Base-by-base conservation (phyloP, 768 basidiomycete species). In the Mycena indigotica region DNA sequence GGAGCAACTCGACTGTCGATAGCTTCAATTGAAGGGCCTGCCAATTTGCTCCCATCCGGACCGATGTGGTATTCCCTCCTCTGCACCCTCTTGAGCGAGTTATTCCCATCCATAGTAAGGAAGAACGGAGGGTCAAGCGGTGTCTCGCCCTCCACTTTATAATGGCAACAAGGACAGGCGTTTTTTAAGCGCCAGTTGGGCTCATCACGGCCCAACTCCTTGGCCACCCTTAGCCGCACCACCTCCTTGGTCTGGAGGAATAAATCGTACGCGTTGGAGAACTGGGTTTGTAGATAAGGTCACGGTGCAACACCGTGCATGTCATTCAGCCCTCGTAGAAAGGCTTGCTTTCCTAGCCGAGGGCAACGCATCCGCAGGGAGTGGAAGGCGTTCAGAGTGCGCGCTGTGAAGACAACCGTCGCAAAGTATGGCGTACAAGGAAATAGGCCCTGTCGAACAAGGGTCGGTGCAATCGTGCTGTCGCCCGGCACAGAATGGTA, bases 121-220 rank as follows among this genome's bases (percentile, higher is more conserved):
- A 77, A 54, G 4, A 65, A 17, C 0, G 50, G 10, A 39, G 64
- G 69, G 10, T 28, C 15, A 1, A 77, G 65, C 25, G 0, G n/a
- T n/a, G 66, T 65, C 51, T 79, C 71, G 23, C 64, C 70, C 35
- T 70, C 44, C 5, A 76, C 59, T 68, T 71, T 63, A 49, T 77
- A 75, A 10, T 53, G 52, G 59, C 78, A 79, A 1, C 74, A 57
- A 0, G 72, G 71, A 59, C 78, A 80, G 0, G 66, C 60, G 52
- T 77, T 66, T 28, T 62, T 25, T 0, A 72, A 67, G 3, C 68
- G 57, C 72, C 74, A 79, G 32, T 75, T 45, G 0, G 69, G 65
- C 0, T 35, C 38, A 45, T 73, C 61, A 0, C 66, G 61, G 1
- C 66, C 67, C 19, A 80, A 66, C 8, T 58, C 66, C 12, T 13